Evolutionary conservation across 768 basidiomycete genomes (phyloP).

Genomic region (Neoboletus subvelutipes): DNA sequence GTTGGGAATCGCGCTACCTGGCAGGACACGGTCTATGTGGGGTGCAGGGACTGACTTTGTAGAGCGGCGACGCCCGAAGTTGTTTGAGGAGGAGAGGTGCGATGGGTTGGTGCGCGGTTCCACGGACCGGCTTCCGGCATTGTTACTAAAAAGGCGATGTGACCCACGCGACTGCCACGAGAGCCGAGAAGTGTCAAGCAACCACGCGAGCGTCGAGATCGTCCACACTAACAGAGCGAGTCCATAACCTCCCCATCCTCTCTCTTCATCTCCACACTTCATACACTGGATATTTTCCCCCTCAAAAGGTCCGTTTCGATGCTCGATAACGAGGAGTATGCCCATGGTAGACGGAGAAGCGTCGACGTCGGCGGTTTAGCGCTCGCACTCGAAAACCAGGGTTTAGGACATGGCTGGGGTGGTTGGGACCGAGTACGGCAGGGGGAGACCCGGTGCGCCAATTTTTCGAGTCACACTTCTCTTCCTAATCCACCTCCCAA

Average conservation of each 20-base stretch:
- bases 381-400: constrained; percentile 65
- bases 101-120: neutral
- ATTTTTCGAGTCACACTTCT: constrained; percentile 1
- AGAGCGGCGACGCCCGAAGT: neutral
- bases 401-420: constrained; percentile 71
- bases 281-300: neutral
- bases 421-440: constrained; percentile 50
- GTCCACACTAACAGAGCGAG: constrained; percentile 21
- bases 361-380: constrained; percentile 90
- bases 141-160: constrained; percentile 19
- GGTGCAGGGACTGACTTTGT: neutral
- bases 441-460: constrained; percentile 50
- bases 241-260: constrained; percentile 9
- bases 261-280: neutral
- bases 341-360: constrained; percentile 57
- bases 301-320: constrained; percentile 7
- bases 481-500: constrained; percentile 29
- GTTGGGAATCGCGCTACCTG: neutral
- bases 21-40: neutral
- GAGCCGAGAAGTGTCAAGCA: constrained; percentile 34
- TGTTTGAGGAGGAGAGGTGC: neutral
- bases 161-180: constrained; percentile 36
- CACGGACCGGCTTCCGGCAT: constrained; percentile 13
- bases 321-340: constrained; percentile 31
- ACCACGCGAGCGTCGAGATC: constrained; percentile 38